Evolutionary conservation across 495 filamentous ascomycete genomes (phyloP).

Genomic region (Pyronema omphalodes): DNA sequence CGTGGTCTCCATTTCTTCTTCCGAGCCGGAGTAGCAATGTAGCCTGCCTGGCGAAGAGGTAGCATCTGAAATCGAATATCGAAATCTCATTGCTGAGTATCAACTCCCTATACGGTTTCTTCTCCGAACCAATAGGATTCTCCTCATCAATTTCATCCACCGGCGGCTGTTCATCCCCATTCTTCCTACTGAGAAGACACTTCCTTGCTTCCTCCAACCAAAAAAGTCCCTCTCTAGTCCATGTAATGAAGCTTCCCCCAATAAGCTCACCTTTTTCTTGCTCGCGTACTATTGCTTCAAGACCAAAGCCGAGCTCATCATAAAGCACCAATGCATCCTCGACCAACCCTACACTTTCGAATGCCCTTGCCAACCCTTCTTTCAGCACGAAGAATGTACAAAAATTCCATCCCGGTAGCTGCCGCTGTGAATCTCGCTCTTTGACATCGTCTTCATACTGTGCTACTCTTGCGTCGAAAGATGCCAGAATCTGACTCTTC

Average conservation of each 20-base stretch:
- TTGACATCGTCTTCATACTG: slow-evolving; percentile 96
- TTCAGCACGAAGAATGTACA: slow-evolving; percentile 97
- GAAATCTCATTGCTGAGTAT: slow-evolving; percentile 93
- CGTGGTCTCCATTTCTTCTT: slow-evolving; percentile 30
- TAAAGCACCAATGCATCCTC: slow-evolving; percentile 88
- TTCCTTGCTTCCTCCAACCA: slow-evolving; percentile 23
- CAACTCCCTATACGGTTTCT: slow-evolving; percentile 75
- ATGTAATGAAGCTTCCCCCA: slow-evolving; percentile 20
- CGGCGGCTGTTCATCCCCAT: slow-evolving; percentile 4
- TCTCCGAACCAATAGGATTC: slow-evolving; percentile 50
- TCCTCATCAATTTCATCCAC: slow-evolving; percentile 26
- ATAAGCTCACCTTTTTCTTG: slow-evolving; percentile 31
- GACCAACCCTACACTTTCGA: slow-evolving; percentile 88
- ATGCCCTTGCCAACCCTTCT: slow-evolving; percentile 78
- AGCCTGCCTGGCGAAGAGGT: slow-evolving; percentile 82
- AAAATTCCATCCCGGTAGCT: slow-evolving; percentile 92
- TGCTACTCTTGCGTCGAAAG: slow-evolving; percentile 75
- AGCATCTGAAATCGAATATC: slow-evolving; percentile 89
- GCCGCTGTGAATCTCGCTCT: slow-evolving; percentile 76
- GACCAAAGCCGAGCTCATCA: slow-evolving; percentile 71
- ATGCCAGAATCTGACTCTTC: slow-evolving; percentile 67
- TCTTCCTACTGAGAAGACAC: slow-evolving; percentile 9
- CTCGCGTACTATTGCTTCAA: slow-evolving; percentile 65
- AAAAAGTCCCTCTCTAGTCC: slow-evolving; percentile 23
- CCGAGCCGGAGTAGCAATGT: slow-evolving; percentile 65